These are phyloP conservation scores for Fusarium duplospermum DNA, from an alignment of 2,329 filamentous ascomycete genomes.

Conservation along the genomic window DNA sequence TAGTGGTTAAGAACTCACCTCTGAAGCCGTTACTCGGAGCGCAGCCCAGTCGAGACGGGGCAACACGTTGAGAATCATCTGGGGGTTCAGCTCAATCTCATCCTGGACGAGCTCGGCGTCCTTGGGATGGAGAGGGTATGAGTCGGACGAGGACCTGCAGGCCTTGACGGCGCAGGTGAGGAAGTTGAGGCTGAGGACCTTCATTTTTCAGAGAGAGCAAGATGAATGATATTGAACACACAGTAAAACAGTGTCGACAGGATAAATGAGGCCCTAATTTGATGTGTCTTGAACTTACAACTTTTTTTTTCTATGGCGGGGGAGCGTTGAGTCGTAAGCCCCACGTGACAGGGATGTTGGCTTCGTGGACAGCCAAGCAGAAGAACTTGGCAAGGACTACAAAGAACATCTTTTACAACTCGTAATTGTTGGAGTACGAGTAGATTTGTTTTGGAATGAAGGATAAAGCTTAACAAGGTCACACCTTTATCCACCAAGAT, in stretches of 20 bases:
- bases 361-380: background rate
- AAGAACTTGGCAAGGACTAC: background rate
- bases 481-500: background rate
- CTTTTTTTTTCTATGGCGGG: constrained; percentile 46
- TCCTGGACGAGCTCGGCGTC: constrained; percentile 93
- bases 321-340: constrained; percentile 18
- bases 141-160: constrained; percentile 83
- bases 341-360: constrained; percentile 44
- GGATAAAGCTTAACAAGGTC: background rate
- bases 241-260: background rate
- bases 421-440: background rate
- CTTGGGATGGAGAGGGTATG: constrained; percentile 91
- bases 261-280: constrained; percentile 3
- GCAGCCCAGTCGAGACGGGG: constrained; percentile 91
- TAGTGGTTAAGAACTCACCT: constrained; percentile 65
- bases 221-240: background rate
- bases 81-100: constrained; percentile 82
- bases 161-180: constrained; percentile 95
- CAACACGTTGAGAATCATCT: constrained; percentile 86
- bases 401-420: background rate
- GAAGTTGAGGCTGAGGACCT: constrained; percentile 95
- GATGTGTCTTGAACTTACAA: constrained; percentile 42
- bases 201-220: constrained; percentile 73
- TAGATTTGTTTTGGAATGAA: background rate
- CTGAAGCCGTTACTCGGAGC: constrained; percentile 77